Conservation (phyloP, 2,329 filamentous ascomycete species). For the Epichloe gansuensis region DNA sequence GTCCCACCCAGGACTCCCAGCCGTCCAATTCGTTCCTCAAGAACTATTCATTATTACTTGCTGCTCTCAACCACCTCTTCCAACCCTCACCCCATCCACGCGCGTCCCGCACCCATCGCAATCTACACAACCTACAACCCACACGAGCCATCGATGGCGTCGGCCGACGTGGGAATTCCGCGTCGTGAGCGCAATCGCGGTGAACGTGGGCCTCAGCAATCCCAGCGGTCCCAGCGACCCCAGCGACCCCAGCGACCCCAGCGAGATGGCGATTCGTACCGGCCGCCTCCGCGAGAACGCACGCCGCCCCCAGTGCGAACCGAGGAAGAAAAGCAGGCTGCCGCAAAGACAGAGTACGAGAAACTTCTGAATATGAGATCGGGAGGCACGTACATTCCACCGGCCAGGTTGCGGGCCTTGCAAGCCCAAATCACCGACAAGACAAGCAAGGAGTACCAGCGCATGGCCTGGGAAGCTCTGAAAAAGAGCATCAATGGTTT, state of each 20-base stretch:
- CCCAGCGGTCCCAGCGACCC: slow-evolving; percentile 16
- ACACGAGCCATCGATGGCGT: slow-evolving; percentile 26
- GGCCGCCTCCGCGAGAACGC: slow-evolving; percentile 26
- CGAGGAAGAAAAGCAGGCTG: slow-evolving; percentile 77
- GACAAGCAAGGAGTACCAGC: slow-evolving; percentile 90
- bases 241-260: slow-evolving; percentile 7
- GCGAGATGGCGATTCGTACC: slow-evolving; percentile 40
- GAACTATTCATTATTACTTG: too few relatives aligned
- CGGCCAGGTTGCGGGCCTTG: slow-evolving; percentile 76
- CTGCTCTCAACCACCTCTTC: background rate
- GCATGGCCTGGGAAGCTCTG: slow-evolving; percentile 96
- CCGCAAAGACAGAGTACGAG: slow-evolving; percentile 85
- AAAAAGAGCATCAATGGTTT: slow-evolving; percentile 98
- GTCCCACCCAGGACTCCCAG: too few relatives aligned
- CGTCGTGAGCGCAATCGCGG: slow-evolving; percentile 24
- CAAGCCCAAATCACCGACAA: slow-evolving; percentile 97
- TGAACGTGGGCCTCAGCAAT: slow-evolving; percentile 1
- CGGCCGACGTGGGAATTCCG: slow-evolving; percentile 30
- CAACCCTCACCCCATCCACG: background rate
- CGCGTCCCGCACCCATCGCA: background rate
- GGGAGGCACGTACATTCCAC: slow-evolving; percentile 92
- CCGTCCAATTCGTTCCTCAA: too few relatives aligned
- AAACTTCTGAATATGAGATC: slow-evolving; percentile 86
- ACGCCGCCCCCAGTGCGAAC: slow-evolving; percentile 33
- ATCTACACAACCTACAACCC: background rate